phyloP scores from a whole-genome alignment of 352 stramenopile species.

The Phytophthora multivora region DNA sequence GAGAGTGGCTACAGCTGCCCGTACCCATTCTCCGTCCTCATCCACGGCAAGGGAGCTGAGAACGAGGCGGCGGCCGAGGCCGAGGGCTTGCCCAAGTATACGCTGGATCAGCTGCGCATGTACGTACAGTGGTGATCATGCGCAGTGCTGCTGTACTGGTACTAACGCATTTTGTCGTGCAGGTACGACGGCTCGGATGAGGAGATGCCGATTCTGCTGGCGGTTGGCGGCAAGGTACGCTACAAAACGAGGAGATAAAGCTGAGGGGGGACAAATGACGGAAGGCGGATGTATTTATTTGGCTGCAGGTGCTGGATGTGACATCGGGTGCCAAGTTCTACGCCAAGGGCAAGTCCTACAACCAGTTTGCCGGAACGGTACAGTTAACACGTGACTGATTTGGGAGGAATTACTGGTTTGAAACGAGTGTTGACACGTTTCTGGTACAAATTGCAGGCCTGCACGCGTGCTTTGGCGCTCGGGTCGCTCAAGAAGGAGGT shows the following conservation, averaged over 20 bases:
- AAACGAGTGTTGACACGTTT: conserved; percentile 10
- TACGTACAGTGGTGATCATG: conserved; percentile 20
- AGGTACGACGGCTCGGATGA: conserved; percentile 75
- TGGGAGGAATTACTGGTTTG: background rate
- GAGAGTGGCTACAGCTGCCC: conserved; percentile 59
- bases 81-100: conserved; percentile 55
- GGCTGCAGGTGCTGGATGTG: conserved; percentile 67
- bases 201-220: conserved; percentile 66
- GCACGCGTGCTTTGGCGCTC: conserved; percentile 72
- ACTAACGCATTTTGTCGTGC: conserved; percentile 13
- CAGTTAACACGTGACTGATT: conserved; percentile 4
- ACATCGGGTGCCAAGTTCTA: conserved; percentile 79
- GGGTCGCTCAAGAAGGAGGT: conserved; percentile 77
- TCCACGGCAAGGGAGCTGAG: conserved; percentile 27
- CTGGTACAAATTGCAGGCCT: conserved; percentile 42
- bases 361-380: conserved; percentile 76
- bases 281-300: background rate
- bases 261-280: conserved; percentile 1
- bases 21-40: conserved; percentile 66
- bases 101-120: conserved; percentile 66
- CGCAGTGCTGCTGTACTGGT: conserved; percentile 11
- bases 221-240: conserved; percentile 72
- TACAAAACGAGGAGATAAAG: background rate
- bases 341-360: conserved; percentile 69
- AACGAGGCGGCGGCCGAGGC: conserved; percentile 24